These are phyloP conservation scores for Vitellaria paradoxa DNA, from an alignment of 179 eudicot species.

Conservation along the genomic window DNA sequence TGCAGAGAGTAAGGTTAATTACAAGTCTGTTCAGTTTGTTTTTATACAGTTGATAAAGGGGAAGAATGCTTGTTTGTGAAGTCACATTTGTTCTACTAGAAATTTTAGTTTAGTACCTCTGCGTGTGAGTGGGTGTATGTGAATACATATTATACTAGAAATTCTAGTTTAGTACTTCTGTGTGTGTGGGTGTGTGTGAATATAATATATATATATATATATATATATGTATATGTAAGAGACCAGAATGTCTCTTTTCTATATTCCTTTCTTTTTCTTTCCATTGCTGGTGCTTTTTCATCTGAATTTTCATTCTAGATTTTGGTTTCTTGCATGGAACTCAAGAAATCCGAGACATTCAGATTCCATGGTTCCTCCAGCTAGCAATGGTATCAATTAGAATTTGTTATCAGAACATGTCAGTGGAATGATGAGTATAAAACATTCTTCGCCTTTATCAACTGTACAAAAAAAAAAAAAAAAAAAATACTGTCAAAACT, in stretches of 20 bases:
- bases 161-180: neutral
- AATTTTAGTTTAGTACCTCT: neutral
- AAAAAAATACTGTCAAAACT: no score
- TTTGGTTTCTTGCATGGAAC: slow-evolving; percentile 31
- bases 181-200: neutral
- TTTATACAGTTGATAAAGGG: slow-evolving; percentile 1
- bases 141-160: neutral
- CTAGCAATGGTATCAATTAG: no score
- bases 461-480: no score
- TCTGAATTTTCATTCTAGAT: neutral
- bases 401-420: no score
- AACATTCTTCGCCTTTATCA: no score
- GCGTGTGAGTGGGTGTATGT: no score
- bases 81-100: neutral
- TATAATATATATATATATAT: no score
- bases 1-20: no score
- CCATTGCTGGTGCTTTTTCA: slow-evolving; percentile 13
- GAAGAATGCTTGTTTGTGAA: slow-evolving; percentile 11
- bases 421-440: no score
- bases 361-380: neutral
- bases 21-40: neutral
- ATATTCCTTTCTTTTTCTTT: neutral
- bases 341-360: slow-evolving; percentile 20
- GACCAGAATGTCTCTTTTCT: neutral
- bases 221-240: no score